Base-by-base conservation (phyloP, 2,329 filamentous ascomycete species). In the Periconia digitata region DNA sequence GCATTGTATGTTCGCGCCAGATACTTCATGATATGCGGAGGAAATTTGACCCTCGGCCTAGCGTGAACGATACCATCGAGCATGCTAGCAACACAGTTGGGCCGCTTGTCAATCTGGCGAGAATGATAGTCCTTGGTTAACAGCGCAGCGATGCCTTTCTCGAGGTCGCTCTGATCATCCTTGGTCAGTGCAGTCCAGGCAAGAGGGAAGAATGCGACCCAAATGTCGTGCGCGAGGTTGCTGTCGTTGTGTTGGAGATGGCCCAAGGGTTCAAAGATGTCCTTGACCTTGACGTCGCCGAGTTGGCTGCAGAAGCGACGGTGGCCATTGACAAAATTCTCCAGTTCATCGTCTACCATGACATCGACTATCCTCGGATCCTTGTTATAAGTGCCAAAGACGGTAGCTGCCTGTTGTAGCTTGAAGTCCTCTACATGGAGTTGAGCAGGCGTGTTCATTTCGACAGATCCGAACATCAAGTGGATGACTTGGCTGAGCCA, bases 401-500 rank as follows among this genome's bases (percentile, higher is more conserved):
- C 75, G 49, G 85, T 81, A 8, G 89, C 91, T 6, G 87, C 78
- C 1, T 89, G 83, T 55, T 90, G 82, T 8, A 90, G 81, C 47
- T 83, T 87, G 73, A 96, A 92, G 70, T 99, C 94, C 10, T 95
- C 90, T 0, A 80, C 69, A 59, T 96, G 86, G 43, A 99, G 78
- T 58, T 90, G 87, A 23, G 90, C 83, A 13, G 82, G 79, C n/a
- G 82, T 81, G 57, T 88, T 90, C 79, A 90, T 86, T 67, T 99
- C 94, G 36, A 97, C 82, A 6, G 90, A 92, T 15, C 94, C 92
- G 55, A 99, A 84, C 47, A 99, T 83, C 35, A 99, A 79, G 63
- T 99, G 94, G 16, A 91, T 91, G 27, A 95, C 92, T 72, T 99
- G 94, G 35, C 91, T 87, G 42, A 99, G 78, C 95, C 95, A 99